These are phyloP conservation scores for Mentha longifolia DNA, from an alignment of 257 asterid species.

Conservation along the genomic window DNA sequence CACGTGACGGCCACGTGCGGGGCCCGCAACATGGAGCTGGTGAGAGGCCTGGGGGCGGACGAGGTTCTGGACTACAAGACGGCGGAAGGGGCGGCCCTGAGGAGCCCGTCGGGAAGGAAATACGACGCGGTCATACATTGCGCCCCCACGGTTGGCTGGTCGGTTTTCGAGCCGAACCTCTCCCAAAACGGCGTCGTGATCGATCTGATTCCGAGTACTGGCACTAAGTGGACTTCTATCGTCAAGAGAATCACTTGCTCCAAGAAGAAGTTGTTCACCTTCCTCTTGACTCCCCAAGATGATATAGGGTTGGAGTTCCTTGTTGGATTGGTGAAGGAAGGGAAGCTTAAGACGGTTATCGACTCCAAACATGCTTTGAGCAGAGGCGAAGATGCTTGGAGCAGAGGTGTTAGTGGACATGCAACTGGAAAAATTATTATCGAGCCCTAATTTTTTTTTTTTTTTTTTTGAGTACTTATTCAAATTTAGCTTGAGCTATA, in stretches of 20 bases:
- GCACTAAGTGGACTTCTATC: conserved; percentile 45
- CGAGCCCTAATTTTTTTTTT: conserved; percentile 33
- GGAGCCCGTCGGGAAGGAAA: conserved; percentile 66
- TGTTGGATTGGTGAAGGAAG: conserved; percentile 61
- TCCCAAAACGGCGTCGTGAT: conserved; percentile 51
- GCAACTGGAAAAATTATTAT: conserved; percentile 70
- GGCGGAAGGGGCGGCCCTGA: conserved; percentile 59
- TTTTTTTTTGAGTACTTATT: not conserved
- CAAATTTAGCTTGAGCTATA: too few species aligned
- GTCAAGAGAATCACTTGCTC: conserved; percentile 51
- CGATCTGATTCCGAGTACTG: conserved; percentile 39
- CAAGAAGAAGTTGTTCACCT: conserved; percentile 53
- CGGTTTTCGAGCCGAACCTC: conserved; percentile 59
- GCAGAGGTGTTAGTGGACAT: conserved; percentile 61
- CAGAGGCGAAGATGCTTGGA: conserved; percentile 70
- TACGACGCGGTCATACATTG: conserved; percentile 76
- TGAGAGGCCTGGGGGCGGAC: conserved; percentile 73
- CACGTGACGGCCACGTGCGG: conserved; percentile 88
- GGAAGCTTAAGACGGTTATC: conserved; percentile 60
- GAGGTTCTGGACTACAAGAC: conserved; percentile 79
- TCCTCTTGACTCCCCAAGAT: conserved; percentile 35
- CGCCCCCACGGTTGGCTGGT: conserved; percentile 47
- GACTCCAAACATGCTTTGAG: conserved; percentile 55
- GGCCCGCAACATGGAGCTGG: conserved; percentile 62
- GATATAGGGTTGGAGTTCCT: conserved; percentile 42